phyloP scores from a whole-genome alignment of 1,284 basidiomycete genomes.

The Fomitopsis pinicola region DNA sequence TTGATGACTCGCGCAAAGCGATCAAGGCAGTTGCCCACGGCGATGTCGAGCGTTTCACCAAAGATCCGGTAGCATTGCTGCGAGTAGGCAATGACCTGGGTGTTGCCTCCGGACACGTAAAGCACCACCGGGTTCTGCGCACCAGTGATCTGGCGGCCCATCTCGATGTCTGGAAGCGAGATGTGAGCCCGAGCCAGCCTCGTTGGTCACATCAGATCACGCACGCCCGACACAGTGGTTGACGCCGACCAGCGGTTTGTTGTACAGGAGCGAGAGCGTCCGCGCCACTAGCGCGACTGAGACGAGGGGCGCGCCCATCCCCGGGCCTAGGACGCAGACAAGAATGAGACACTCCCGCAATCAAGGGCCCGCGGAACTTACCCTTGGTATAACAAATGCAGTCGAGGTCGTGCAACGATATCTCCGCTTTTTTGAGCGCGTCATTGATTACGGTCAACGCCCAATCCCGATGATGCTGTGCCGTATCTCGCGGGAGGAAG shows the following conservation, averaged over 20 bases:
- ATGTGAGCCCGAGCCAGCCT: background rate
- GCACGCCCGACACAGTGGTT: conserved; percentile 98
- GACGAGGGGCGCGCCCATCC: conserved; percentile 97
- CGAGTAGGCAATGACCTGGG: conserved; percentile 98
- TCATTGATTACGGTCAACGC: conserved; percentile 79
- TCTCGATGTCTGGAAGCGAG: conserved; percentile 83
- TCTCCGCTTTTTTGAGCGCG: conserved; percentile 68
- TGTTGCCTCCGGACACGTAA: conserved; percentile 99
- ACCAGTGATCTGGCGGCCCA: conserved; percentile 94
- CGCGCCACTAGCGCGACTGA: conserved; percentile 95
- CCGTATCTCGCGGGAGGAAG: conserved; percentile 94
- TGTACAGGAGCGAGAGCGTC: conserved; percentile 83
- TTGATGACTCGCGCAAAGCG: conserved; percentile 97
- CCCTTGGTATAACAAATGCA: conserved; percentile 99
- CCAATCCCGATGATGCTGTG: conserved; percentile 95
- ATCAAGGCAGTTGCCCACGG: conserved; percentile 98
- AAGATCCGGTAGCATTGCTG: conserved; percentile 98
- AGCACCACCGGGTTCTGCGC: conserved; percentile 96
- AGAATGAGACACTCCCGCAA: background rate
- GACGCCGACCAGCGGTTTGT: conserved; percentile 93
- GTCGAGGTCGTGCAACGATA: conserved; percentile 77
- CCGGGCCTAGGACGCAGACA: conserved; percentile 64
- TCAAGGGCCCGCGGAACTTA: conserved; percentile 24
- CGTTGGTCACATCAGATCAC: conserved; percentile 29
- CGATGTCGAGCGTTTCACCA: conserved; percentile 98